Percentiles rank a stretch among this genome's conserved stretches.
Evolutionary conservation across 805 yeast genomes (phyloP).

Genomic region (Dipodascopsis uninucleata): DNA sequence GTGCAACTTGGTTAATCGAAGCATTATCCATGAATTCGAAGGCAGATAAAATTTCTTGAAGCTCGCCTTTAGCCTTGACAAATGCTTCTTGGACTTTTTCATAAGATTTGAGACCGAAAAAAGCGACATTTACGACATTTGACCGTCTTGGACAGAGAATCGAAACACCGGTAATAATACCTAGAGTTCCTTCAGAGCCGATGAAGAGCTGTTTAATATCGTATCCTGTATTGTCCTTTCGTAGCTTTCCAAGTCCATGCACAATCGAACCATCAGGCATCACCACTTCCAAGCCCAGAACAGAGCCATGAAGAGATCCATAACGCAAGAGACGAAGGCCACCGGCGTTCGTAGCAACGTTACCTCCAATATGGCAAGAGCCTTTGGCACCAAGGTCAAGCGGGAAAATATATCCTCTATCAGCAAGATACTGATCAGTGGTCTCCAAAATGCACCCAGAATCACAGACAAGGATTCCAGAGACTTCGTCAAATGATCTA

Average conservation of each 20-base stretch:
- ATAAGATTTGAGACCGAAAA: conserved; percentile 74
- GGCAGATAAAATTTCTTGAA: conserved; percentile 83
- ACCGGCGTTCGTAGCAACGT: conserved; percentile 94
- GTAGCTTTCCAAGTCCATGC: conserved; percentile 74
- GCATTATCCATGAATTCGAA: conserved; percentile 89
- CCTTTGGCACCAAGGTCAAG: conserved; percentile 95
- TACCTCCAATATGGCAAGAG: conserved; percentile 93
- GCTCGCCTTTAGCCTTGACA: conserved; percentile 69
- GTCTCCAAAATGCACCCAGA: conserved; percentile 86
- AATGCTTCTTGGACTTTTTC: conserved; percentile 83
- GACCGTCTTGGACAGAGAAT: conserved; percentile 89
- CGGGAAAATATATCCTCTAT: conserved; percentile 87
- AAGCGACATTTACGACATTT: conserved; percentile 78
- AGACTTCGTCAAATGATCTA: conserved; percentile 72
- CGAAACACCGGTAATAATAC: conserved; percentile 85
- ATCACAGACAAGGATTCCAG: conserved; percentile 84
- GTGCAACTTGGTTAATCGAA: conserved; percentile 58
- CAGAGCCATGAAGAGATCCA: conserved; percentile 90
- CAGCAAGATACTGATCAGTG: conserved; percentile 75
- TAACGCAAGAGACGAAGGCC: conserved; percentile 83
- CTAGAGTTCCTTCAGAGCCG: conserved; percentile 92
- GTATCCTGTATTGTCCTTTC: conserved; percentile 94
- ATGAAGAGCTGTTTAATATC: conserved; percentile 89
- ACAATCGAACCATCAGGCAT: conserved; percentile 81
- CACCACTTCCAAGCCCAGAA: conserved; percentile 89